Conservation (phyloP, 2,329 filamentous ascomycete species). For the Neofusicoccum sp. region DNA sequence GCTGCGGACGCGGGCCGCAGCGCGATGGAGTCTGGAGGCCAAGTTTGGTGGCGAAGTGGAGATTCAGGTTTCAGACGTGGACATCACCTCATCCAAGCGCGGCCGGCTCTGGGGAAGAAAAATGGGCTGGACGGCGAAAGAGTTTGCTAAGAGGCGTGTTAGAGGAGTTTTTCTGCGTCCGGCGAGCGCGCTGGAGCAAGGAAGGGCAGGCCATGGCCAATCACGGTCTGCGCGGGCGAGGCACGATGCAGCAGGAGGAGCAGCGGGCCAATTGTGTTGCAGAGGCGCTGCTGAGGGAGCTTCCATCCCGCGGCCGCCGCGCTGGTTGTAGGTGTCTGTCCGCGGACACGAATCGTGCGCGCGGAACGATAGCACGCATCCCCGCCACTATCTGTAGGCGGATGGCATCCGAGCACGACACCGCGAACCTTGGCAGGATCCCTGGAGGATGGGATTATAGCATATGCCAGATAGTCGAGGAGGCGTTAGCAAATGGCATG, state of each 20-base stretch:
- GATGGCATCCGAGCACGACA: neutral
- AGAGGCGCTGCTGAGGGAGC: too few relatives aligned
- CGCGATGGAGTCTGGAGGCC: conserved; percentile 12
- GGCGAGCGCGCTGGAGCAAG: too few relatives aligned
- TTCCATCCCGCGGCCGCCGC: too few relatives aligned
- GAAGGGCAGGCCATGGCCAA: too few relatives aligned
- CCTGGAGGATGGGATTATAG: neutral
- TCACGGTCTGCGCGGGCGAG: too few relatives aligned
- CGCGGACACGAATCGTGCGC: too few relatives aligned
- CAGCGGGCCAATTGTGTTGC: too few relatives aligned
- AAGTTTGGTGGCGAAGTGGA: conserved; percentile 6
- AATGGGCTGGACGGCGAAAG: neutral
- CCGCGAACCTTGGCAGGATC: neutral
- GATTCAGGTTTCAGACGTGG: neutral
- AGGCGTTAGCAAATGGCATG: neutral
- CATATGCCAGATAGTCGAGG: neutral
- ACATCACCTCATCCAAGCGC: conserved; percentile 1
- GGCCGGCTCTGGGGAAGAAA: neutral
- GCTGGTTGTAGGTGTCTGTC: too few relatives aligned
- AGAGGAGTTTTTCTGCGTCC: neutral
- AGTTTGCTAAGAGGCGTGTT: neutral
- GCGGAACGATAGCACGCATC: too few relatives aligned
- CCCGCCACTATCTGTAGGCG: too few relatives aligned
- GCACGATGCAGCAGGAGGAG: too few relatives aligned
- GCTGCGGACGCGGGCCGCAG: conserved; percentile 16